Percentiles rank a stretch among this genome's conserved stretches.
Evolutionary conservation across 2,329 filamentous ascomycete genomes (phyloP).

Genomic region (Calonectria naviculata): DNA sequence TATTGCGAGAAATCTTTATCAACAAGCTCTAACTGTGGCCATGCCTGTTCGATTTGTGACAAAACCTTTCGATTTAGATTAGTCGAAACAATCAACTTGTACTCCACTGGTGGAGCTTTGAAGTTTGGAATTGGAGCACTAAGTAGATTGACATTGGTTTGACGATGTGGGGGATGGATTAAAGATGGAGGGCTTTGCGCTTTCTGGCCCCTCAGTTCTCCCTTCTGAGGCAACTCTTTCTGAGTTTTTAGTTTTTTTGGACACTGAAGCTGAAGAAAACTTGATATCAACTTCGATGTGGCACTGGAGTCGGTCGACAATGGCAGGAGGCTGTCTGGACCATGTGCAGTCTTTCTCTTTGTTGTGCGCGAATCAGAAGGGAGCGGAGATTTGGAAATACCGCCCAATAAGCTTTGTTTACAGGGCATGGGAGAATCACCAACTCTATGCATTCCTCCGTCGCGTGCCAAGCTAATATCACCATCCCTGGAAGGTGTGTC

Average conservation of each 20-base stretch:
- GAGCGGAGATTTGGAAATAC: constrained; percentile 6
- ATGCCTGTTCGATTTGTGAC: constrained; percentile 59
- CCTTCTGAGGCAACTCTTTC: background rate
- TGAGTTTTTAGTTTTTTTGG: constrained; percentile 36
- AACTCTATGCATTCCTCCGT: background rate
- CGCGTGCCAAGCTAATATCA: too few relatives aligned
- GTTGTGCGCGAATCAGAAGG: background rate
- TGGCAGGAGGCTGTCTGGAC: constrained; percentile 21
- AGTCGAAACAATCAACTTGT: constrained; percentile 63
- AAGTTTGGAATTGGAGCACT: constrained; percentile 30
- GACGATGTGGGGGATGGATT: background rate
- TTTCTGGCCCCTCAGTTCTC: background rate
- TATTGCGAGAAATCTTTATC: constrained; percentile 68
- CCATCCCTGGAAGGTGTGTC: background rate
- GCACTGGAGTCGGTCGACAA: constrained; percentile 30
- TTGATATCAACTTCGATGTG: constrained; percentile 42
- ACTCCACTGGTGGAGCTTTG: constrained; percentile 24
- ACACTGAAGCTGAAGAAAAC: constrained; percentile 46
- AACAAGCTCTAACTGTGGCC: constrained; percentile 63
- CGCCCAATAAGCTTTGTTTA: background rate
- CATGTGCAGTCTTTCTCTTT: constrained; percentile 7
- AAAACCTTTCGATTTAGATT: constrained; percentile 59
- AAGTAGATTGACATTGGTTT: background rate
- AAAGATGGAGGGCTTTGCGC: background rate
- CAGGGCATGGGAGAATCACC: background rate